Percentiles rank a stretch among this genome's conserved stretches.
These are phyloP conservation scores for Jatropha podagrica DNA, from an alignment of 441 rosid genomes.

Conservation along the genomic window DNA sequence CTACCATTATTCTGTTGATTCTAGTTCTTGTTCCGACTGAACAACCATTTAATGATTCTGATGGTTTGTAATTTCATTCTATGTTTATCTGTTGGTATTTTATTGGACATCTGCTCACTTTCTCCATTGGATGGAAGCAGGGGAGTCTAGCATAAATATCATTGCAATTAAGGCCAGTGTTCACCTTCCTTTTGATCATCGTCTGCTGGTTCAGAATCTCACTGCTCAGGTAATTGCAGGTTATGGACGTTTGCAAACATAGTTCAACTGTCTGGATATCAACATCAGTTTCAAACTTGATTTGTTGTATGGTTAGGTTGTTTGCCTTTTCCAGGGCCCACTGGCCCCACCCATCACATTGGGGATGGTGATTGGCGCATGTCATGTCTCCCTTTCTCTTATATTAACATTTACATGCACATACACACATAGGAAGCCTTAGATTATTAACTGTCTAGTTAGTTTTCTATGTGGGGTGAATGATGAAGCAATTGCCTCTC, in stretches of 20 bases:
- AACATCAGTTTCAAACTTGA: slow-evolving; percentile 8
- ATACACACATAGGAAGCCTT: background rate
- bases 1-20: background rate
- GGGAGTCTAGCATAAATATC: slow-evolving; percentile 56
- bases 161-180: slow-evolving; percentile 86
- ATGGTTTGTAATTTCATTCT: background rate
- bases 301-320: background rate
- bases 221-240: slow-evolving; percentile 60
- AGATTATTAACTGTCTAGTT: background rate
- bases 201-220: slow-evolving; percentile 82
- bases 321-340: background rate
- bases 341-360: background rate
- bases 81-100: background rate
- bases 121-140: slow-evolving; percentile 39
- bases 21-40: background rate
- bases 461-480: background rate
- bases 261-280: slow-evolving; percentile 2
- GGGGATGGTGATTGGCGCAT: background rate
- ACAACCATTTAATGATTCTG: background rate
- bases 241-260: background rate
- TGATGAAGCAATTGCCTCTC: too few species aligned
- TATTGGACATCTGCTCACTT: slow-evolving; percentile 2
- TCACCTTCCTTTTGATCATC: slow-evolving; percentile 88
- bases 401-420: background rate
- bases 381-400: background rate